phyloP scores from a whole-genome alignment of 129 eudicot species.

The Ambrosia trifida region DNA sequence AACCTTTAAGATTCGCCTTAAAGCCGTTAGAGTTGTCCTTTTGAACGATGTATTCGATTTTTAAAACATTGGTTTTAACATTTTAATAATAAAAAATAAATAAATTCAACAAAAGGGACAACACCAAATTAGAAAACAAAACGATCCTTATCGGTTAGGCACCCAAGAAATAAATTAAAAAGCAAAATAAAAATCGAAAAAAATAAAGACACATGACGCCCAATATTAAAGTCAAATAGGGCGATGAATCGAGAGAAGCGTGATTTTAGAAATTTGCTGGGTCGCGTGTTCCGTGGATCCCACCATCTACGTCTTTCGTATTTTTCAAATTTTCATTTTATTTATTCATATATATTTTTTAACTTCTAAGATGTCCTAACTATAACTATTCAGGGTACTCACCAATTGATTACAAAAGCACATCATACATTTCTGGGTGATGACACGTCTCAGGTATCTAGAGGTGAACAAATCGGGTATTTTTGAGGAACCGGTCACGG shows the following conservation, averaged over 20 bases:
- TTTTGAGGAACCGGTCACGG: too few relatives aligned
- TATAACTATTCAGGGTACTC: too few relatives aligned
- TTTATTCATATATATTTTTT: too few relatives aligned
- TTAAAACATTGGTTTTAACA: neutral
- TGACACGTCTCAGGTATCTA: too few relatives aligned
- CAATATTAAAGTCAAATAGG: slow-evolving; percentile 24
- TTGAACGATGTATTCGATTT: neutral
- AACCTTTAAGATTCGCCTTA: neutral
- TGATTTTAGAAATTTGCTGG: slow-evolving; percentile 60
- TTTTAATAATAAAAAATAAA: neutral
- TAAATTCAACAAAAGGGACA: neutral
- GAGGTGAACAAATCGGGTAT: too few relatives aligned
- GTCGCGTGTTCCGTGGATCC: slow-evolving; percentile 51
- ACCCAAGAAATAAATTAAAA: slow-evolving; percentile 22
- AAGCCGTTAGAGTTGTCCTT: neutral
- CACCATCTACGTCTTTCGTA: slow-evolving; percentile 24
- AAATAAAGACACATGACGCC: slow-evolving; percentile 30
- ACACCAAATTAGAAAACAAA: slow-evolving; percentile 1
- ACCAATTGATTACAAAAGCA: too few relatives aligned
- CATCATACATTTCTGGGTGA: too few relatives aligned
- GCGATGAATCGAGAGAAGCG: slow-evolving; percentile 49
- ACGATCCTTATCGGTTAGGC: slow-evolving; percentile 23
- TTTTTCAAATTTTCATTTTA: too few relatives aligned
- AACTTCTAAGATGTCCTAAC: too few relatives aligned
- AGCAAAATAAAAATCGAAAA: neutral